Evolutionary conservation across 306 rosid species (phyloP), one percentile per base, ranked within the genome.

Genomic region (Gillenia trifoliata): DNA sequence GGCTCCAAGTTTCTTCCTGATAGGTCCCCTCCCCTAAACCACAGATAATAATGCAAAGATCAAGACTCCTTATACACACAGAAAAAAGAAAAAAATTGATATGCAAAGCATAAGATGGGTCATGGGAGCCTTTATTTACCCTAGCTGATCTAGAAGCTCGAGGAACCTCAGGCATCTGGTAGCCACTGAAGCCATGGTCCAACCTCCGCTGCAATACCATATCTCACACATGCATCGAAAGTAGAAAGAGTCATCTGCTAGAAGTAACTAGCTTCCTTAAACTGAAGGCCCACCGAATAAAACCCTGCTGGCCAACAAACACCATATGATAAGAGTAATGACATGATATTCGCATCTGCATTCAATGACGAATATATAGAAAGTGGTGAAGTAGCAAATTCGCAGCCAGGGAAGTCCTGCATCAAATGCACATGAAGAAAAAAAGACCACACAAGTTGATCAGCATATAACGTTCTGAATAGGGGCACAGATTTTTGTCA

Each of bases 81-180:
- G 28, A 52, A 71, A 52, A 63, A 25, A 45, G 28, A 36, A 52
- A 71, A 52, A 63, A 25, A 45, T 45, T 19, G 25, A 6, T 2
- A 25, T 8, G 8, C 22, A 61, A 61, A 61, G 31, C 70, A 55
- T 66, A 65, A 8, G 33, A 70, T 15, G 22, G 43, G n/a, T 41
- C 65, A 74, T 68, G 55, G 68, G n/a, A 76, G 73, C 25, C 73
- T 57, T 77, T 52, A 34, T 76, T 79, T 84, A 91, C 96, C 90
- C 90, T 84, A 61, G 80, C 74, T 33, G 93, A 89, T 83, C 93
- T 84, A 20, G 86, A 85, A 57, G 90, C 92, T 75, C 82, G 86
- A 68, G 96, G 96, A 80, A 91, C 74, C 72, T 75, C 79, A 76
- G 91, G 92, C 71, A 80, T 80, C 33, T 68, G 80, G 84, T 84